These are phyloP conservation scores for Fusarium anthophilum DNA, from an alignment of 2,329 filamentous ascomycete genomes.

Conservation along the genomic window DNA sequence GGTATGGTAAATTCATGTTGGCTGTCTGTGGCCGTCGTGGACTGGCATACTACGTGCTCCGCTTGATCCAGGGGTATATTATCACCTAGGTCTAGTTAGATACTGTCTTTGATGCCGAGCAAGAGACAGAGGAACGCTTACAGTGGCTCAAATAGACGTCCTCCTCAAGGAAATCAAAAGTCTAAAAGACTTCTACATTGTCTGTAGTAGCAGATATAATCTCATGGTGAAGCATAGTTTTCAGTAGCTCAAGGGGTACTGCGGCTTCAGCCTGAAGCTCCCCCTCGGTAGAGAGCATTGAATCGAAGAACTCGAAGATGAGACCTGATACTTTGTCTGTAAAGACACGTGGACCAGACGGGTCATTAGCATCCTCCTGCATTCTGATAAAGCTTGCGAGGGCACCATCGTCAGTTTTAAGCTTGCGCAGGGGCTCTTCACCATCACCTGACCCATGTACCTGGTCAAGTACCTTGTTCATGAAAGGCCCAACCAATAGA, in stretches of 20 bases:
- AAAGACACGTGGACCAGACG: not conserved
- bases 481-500: not conserved
- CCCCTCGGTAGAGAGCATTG: not conserved
- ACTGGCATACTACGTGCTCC: accelerated
- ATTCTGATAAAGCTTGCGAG: not conserved
- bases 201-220: not conserved
- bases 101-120: accelerated
- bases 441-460: not conserved
- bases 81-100: not conserved
- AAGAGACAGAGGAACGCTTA: not conserved
- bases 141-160: not conserved
- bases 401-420: not conserved
- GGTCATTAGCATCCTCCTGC: not conserved
- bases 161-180: not conserved
- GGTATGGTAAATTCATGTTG: not conserved
- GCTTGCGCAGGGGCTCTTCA: accelerated
- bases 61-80: accelerated
- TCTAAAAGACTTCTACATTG: not conserved
- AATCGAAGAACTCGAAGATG: not conserved
- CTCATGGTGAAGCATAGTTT: not conserved
- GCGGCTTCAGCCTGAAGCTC: not conserved
- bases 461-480: not conserved
- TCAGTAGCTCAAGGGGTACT: not conserved
- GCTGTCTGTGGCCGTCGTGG: accelerated
- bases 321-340: not conserved